Percentiles rank a stretch among this genome's conserved stretches.
Evolutionary conservation across 306 rosid species (phyloP).

Genomic region (Casuarina glauca): DNA sequence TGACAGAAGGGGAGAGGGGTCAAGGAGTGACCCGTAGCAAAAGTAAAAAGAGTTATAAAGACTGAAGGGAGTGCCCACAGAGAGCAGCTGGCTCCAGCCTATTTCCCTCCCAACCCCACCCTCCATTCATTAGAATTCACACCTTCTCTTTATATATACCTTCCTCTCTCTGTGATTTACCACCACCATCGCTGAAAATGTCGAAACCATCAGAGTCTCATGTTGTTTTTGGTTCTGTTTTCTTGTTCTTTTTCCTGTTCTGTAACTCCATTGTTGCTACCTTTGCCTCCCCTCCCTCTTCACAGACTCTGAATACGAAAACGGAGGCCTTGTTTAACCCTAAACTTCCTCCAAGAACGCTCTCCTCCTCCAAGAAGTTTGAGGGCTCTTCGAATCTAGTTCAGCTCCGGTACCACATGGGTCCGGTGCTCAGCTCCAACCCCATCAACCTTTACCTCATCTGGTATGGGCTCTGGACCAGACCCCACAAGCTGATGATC

Average conservation of each 20-base stretch:
- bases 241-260: not conserved
- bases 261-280: not conserved
- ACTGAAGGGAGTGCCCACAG: slow-evolving; percentile 50
- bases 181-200: not conserved
- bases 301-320: slow-evolving; percentile 39
- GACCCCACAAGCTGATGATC: slow-evolving; percentile 51
- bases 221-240: not conserved
- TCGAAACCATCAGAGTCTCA: not conserved
- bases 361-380: slow-evolving; percentile 63
- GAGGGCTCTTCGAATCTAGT: slow-evolving; percentile 87
- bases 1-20: not conserved
- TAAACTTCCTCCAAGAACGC: slow-evolving; percentile 48
- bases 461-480: slow-evolving; percentile 87
- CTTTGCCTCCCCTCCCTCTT: not conserved
- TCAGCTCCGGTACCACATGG: slow-evolving; percentile 87
- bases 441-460: slow-evolving; percentile 82
- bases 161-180: not conserved
- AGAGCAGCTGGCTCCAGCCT: slow-evolving; percentile 83
- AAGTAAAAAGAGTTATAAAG: slow-evolving; percentile 1
- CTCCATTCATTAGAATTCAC: not conserved
- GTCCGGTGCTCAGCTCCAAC: slow-evolving; percentile 73
- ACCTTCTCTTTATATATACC: not conserved
- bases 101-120: slow-evolving; percentile 43
- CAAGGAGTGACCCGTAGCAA: slow-evolving; percentile 13
- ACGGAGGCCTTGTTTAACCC: slow-evolving; percentile 56